Evolutionary conservation across 169 alveolate species (phyloP), one percentile per base, ranked within the genome.

Genomic region (Cryptosporidium muris): DNA sequence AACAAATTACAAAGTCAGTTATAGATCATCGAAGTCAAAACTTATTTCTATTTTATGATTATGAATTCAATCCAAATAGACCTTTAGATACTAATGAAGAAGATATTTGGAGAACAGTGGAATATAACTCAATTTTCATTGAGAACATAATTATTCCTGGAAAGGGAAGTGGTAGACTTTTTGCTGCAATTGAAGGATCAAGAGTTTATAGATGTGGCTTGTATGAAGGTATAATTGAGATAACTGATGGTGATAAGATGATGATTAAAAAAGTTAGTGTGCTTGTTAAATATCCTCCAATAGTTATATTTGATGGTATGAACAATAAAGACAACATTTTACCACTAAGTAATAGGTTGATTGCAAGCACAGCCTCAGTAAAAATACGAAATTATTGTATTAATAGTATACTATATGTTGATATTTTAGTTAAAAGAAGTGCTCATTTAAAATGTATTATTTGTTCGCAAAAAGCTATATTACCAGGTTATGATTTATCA

Each of bases 151-250:
- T 54, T 25, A 47, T 74, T 16, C 85, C 85, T 16, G 85, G 85
- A 38, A 74, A 60, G 11, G 85, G 85, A n/a, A 45, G 74, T 11
- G 45, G 68, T 25, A 53, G 85, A 38, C 16, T 74, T 7, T 74
- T 45, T 58, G 48, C 49, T 25, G 60, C 34, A 38, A 25, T 58
- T 4, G 49, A 74, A 4, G 34, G 34, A 12, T 7, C 63, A 34
- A 36, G 9, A 47, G 63, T 63, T 16, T 58, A 16, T 56, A n/a
- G 51, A 9, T 6, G 8, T 16, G 85, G 85, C 0, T 58, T 43
- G 37, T 74, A 74, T 34, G 47, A 45, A 43, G 66, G 66, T 36
- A 38, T 36, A 25, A 40, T 74, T 42, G 60, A 60, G 36, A 47
- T 74, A 25, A 60, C 40, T n/a, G 38, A 14, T 38, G 58, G 60